Base-by-base conservation (phyloP, 495 filamentous ascomycete species). In the Talaromyces proteolyticus region DNA sequence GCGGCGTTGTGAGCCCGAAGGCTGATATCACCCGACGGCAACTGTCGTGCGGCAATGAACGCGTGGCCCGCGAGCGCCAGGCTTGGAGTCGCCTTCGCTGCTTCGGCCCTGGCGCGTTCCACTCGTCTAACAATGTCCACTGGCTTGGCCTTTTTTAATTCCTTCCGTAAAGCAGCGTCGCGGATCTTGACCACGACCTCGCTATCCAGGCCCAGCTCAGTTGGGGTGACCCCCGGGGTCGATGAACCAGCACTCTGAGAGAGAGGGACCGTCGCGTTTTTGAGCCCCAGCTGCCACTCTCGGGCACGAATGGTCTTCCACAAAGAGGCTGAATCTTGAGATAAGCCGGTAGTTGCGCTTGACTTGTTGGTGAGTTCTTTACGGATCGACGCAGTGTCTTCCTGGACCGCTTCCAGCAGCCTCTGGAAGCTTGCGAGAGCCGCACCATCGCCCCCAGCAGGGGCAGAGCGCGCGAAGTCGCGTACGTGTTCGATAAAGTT, bases 1-100 rank as follows among this genome's bases (percentile, higher is more conserved):
- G 50, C 50, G 40, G 41, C 46, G 29, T 19, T 51, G 23, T 2
- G 39, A 23, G 23, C 55, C 36, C 43, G 55, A 44, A 39, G 42
- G 48, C 37, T 37, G 19, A 55, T 23, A 36, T 59, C 53, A 4
- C 53, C 50, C 12, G 50, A 53, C 2, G 52, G 52, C 19, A 58
- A 24, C 39, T 54, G 44, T 18, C 49, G 39, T 8, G 48, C 55
- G 1, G 52, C 55, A 22, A 58, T 51, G 20, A 54, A 45, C 8
- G 42, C 38, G 21, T 41, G 29, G 1, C 44, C 51, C n/a, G 51
- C 49, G 6, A 58, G 45, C 11, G 40, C 37, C 11, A 47, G 37
- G 22, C 43, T 41, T 11, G 43, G 29, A 18, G 10, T 45, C 7
- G 21, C 20, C 21, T 44, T 23, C 11, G 44, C 43, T 23, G 51